Evolutionary conservation across 768 basidiomycete species (phyloP).

Genomic region (Podaxis sp.): DNA sequence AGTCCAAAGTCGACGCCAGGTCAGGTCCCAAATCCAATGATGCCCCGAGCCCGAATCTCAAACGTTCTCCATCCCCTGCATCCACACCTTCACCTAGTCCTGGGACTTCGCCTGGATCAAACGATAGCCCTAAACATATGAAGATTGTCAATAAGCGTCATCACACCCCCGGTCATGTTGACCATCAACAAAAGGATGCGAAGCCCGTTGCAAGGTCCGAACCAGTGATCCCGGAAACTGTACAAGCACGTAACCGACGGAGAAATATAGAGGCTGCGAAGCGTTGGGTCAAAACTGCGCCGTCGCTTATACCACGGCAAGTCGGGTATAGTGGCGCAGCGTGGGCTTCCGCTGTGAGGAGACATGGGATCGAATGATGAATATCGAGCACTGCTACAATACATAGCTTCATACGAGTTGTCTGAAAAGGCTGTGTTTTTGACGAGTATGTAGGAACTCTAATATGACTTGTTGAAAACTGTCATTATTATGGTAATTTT

Average conservation of each 20-base stretch:
- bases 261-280: constrained; percentile 1
- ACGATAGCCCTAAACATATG: not conserved
- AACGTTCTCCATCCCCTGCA: not conserved
- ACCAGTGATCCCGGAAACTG: not conserved
- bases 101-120: not conserved
- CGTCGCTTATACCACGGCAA: not conserved
- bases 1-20: not conserved
- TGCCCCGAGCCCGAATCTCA: not conserved
- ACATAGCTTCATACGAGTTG: not conserved
- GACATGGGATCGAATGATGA: not conserved
- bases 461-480: constrained; percentile 5
- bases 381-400: not conserved
- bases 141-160: not conserved
- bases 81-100: not conserved
- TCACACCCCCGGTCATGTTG: not conserved
- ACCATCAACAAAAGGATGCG: not conserved
- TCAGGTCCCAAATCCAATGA: not conserved
- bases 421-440: not conserved
- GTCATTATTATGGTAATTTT: constrained; percentile 1
- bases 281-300: not conserved
- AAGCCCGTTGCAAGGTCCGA: not conserved
- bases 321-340: constrained; percentile 14
- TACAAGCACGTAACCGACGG: not conserved
- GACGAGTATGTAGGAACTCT: not conserved
- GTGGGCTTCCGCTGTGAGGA: constrained; percentile 10